Percentiles rank a stretch among this genome's conserved stretches.
phyloP scores from a whole-genome alignment of 2,329 filamentous ascomycete genomes.

The Elsinoe batatas region DNA sequence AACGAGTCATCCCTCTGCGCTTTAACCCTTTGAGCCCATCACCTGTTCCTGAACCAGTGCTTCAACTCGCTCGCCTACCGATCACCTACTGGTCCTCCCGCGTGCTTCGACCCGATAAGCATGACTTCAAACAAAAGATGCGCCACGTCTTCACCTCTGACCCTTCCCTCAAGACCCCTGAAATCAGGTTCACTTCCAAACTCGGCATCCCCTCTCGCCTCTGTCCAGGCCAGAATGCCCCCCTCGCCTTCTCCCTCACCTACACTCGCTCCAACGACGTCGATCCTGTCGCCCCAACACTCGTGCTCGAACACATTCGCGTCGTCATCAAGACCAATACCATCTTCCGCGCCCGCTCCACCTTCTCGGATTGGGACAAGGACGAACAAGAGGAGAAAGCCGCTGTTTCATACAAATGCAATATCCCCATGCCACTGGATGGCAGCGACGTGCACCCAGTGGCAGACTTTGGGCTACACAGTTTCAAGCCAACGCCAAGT shows the following conservation, averaged over 20 bases:
- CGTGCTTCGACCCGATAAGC: neutral
- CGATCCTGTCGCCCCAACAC: slow-evolving; percentile 1
- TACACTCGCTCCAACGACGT: neutral
- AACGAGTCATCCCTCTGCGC: neutral
- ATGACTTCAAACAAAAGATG: slow-evolving; percentile 10
- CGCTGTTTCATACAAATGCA: neutral
- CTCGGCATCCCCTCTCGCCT: neutral
- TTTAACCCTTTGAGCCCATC: neutral
- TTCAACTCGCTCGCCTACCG: neutral
- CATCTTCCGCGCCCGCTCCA: neutral
- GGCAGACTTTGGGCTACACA: neutral
- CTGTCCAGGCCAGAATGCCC: neutral
- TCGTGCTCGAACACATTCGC: neutral
- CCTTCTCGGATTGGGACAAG: slow-evolving; percentile 2
- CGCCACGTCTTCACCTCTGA: slow-evolving; percentile 11
- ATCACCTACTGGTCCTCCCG: neutral
- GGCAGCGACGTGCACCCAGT: neutral
- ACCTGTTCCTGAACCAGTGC: neutral
- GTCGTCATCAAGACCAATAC: neutral
- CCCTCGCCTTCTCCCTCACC: neutral
- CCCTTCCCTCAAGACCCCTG: neutral
- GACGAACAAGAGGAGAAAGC: neutral
- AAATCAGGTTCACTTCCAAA: neutral
- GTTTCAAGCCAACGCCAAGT: neutral
- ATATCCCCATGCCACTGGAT: neutral